Percentiles rank a stretch among this genome's conserved stretches.
Conservation (phyloP, 805 yeast species). For the Metschnikowia cubensis region DNA sequence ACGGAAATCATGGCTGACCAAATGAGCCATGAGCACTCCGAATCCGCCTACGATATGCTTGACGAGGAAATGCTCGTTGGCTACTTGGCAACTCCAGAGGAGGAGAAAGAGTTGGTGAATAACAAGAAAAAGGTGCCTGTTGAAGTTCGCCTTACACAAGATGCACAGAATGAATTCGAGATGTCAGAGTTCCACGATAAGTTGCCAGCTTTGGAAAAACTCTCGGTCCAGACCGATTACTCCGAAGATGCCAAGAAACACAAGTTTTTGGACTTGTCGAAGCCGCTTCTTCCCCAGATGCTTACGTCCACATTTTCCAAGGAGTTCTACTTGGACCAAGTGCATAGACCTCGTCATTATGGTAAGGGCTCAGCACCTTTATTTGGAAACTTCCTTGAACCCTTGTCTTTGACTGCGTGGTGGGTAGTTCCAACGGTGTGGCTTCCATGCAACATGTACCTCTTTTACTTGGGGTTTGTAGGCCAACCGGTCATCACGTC, state of each 20-base stretch:
- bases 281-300: constrained; percentile 80
- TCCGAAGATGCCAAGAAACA: constrained; percentile 67
- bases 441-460: constrained; percentile 73
- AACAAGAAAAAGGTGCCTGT: constrained; percentile 57
- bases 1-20: constrained; percentile 76
- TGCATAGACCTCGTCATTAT: constrained; percentile 96
- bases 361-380: constrained; percentile 96
- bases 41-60: constrained; percentile 79
- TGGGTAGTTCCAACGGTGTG: constrained; percentile 84
- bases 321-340: constrained; percentile 91
- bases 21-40: constrained; percentile 73
- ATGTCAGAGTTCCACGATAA: constrained; percentile 49
- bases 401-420: constrained; percentile 90
- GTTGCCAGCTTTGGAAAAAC: constrained; percentile 67
- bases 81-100: constrained; percentile 74
- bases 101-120: constrained; percentile 64
- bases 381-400: constrained; percentile 93
- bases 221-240: constrained; percentile 77
- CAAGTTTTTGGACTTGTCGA: constrained; percentile 79
- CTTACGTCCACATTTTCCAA: constrained; percentile 70
- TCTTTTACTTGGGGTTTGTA: constrained; percentile 56
- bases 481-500: constrained; percentile 46
- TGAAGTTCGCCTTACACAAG: constrained; percentile 44
- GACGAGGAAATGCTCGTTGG: constrained; percentile 80
- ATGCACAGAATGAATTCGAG: constrained; percentile 23